Evolutionary conservation across 2,329 filamentous ascomycete genomes (phyloP).

Genomic region (Paraphaeosphaeria sporulosa): DNA sequence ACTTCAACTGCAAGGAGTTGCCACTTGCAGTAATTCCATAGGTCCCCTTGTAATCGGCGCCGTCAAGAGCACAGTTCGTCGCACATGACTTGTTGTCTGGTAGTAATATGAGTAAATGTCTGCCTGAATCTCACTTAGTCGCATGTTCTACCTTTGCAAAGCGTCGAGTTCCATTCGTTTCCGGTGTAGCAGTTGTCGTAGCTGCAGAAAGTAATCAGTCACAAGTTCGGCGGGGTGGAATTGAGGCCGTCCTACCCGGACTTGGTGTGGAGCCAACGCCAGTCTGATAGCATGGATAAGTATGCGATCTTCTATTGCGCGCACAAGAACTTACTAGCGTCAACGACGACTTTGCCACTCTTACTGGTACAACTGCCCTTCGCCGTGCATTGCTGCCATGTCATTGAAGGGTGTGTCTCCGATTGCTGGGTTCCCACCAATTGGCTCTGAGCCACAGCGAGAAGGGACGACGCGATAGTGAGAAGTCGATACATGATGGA

Average conservation of each 20-base stretch:
- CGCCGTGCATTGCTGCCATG: constrained; percentile 62
- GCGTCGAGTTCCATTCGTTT: constrained; percentile 53
- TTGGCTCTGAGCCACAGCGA: constrained; percentile 58
- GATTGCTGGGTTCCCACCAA: constrained; percentile 57
- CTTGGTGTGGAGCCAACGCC: constrained; percentile 62
- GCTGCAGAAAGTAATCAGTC: constrained; percentile 29
- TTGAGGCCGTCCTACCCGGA: constrained; percentile 14
- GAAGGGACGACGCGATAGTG: constrained; percentile 54
- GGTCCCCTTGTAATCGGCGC: constrained; percentile 60
- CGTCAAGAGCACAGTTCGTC: constrained; percentile 61
- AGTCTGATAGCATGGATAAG: constrained; percentile 44
- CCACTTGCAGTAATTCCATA: constrained; percentile 51
- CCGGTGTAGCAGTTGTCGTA: constrained; percentile 60
- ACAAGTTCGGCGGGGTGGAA: neutral
- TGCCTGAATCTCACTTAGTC: neutral
- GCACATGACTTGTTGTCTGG: constrained; percentile 55
- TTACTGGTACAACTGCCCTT: constrained; percentile 62
- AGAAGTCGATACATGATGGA: constrained; percentile 42
- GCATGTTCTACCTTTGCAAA: constrained; percentile 34
- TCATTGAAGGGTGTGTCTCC: constrained; percentile 63
- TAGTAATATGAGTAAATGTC: constrained; percentile 22
- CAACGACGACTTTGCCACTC: constrained; percentile 61
- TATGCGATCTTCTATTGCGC: neutral
- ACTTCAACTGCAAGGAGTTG: constrained; percentile 31
- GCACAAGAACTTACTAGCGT: constrained; percentile 48